Evolutionary conservation across 2,329 filamentous ascomycete genomes (phyloP).

Genomic region (Bipolaris oryzae): DNA sequence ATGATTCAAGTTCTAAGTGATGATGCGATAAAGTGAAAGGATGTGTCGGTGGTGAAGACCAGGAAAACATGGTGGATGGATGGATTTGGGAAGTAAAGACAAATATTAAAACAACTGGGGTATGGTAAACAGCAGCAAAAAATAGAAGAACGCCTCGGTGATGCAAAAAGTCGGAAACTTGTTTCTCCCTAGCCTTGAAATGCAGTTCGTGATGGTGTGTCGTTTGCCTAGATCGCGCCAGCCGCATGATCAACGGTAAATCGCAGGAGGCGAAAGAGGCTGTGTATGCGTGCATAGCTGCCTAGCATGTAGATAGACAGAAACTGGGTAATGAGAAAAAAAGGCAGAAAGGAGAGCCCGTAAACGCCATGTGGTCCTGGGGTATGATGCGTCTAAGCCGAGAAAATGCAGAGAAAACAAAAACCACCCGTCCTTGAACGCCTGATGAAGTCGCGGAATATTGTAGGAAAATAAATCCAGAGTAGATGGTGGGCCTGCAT

Average conservation of each 20-base stretch:
- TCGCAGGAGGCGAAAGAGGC: not conserved
- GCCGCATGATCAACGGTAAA: slow-evolving; percentile 11
- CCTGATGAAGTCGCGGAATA: slow-evolving; percentile 19
- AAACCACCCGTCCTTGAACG: slow-evolving; percentile 20
- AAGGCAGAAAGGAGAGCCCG: slow-evolving; percentile 12
- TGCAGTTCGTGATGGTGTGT: slow-evolving; percentile 19
- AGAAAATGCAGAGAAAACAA: slow-evolving; percentile 24
- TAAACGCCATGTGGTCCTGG: slow-evolving; percentile 39
- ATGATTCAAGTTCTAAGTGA: no score
- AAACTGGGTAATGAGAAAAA: slow-evolving; percentile 8
- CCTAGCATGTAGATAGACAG: slow-evolving; percentile 16
- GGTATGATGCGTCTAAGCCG: slow-evolving; percentile 42
- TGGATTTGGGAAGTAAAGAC: no score
- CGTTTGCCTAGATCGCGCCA: slow-evolving; percentile 20
- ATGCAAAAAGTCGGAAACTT: no score
- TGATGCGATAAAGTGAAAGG: no score
- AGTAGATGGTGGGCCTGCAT: slow-evolving; percentile 13
- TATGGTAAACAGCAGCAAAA: not conserved
- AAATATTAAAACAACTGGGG: no score
- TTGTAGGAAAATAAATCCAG: slow-evolving; percentile 11
- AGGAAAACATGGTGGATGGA: no score
- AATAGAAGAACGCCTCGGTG: slow-evolving; percentile 1
- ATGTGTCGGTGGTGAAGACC: no score
- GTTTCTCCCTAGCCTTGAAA: slow-evolving; percentile 3
- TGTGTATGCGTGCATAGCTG: slow-evolving; percentile 13